Evolutionary conservation across 2,329 filamentous ascomycete species (phyloP), one percentile per base, ranked within the genome.

Genomic region (Fusarium floridanum): DNA sequence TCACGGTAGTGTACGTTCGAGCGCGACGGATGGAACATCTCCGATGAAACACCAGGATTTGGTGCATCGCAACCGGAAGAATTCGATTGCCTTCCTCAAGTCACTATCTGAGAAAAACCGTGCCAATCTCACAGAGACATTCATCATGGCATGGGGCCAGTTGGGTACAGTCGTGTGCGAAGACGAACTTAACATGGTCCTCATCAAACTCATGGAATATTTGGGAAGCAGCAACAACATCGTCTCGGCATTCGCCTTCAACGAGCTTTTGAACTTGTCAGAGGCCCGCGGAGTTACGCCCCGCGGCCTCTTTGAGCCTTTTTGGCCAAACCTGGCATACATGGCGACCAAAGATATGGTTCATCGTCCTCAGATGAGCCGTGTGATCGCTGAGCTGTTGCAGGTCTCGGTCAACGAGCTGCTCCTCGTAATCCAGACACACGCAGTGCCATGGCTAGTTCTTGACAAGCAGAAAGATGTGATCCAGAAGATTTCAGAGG

Each of bases 381-480:
- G 94, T 65, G 88, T 93, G 53, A 88, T 98, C 59, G 94, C 95
- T 27, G 95, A 97, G 73, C 84, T 98, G 34, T 87, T 98, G 41
- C 91, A 92, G 61, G 92, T 95, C 79, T 92, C 90, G 43, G 89
- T 97, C 10, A 88, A 91, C 50, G 91, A 94, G 62, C 91, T 98
- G 53, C 86, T 98, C 11, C 83, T 93, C 16, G 83, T 92, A 20
- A 94, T 96, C 10, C 95, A 98, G 81, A 88, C 90, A 16, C 90
- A 97, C 77, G 95, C 95, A 9, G 83, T 99, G 10, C 97, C 97
- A 1, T 95, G 94, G 84, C 88, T 99, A 20, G 94, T 99, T 4
- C 85, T 98, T 43, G 92, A 90, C 48, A 93, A 92, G 79, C 93
- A 93, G 77, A 88, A 88, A 67, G 94, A 97, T 67, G 89, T 97